Evolutionary conservation across 495 filamentous ascomycete species (phyloP).

Genomic region (Penicillium salamii): DNA sequence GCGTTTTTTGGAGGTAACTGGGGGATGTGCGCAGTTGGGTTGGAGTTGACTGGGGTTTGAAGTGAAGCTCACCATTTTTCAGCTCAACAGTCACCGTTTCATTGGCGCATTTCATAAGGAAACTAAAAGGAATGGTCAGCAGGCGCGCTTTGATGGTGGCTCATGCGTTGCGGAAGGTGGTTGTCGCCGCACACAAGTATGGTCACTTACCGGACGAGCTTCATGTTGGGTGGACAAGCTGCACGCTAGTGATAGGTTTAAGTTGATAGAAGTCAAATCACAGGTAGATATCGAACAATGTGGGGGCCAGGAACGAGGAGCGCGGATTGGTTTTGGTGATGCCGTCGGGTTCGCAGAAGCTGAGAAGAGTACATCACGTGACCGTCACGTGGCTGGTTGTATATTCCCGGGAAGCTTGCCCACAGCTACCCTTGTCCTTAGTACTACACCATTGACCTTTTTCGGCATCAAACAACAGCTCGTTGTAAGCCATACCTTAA

Average conservation of each 20-base stretch:
- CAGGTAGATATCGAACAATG: conserved; percentile 5
- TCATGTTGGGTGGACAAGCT: conserved; percentile 61
- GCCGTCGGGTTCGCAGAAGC: conserved; percentile 3
- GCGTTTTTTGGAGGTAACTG: conserved; percentile 6
- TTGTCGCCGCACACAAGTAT: conserved; percentile 1
- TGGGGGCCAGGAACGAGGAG: neutral
- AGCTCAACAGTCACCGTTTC: conserved; percentile 97
- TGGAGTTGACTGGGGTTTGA: neutral
- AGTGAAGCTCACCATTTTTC: conserved; percentile 76
- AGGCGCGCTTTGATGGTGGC: neutral
- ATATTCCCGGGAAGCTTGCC: neutral
- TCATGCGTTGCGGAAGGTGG: conserved; percentile 13
- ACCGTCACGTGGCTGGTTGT: neutral
- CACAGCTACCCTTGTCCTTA: neutral
- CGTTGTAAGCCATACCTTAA: too few relatives aligned
- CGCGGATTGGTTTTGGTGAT: conserved; percentile 8
- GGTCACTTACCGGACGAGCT: conserved; percentile 90
- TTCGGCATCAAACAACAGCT: too few relatives aligned
- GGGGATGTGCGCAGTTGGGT: too few relatives aligned
- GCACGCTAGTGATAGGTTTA: neutral
- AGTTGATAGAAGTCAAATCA: neutral
- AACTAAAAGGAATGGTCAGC: conserved; percentile 53
- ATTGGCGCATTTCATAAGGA: conserved; percentile 97
- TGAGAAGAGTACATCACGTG: conserved; percentile 8
- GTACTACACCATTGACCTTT: too few relatives aligned